Conservation (phyloP, 1,284 basidiomycete genomes). For the Athelia sp. region DNA sequence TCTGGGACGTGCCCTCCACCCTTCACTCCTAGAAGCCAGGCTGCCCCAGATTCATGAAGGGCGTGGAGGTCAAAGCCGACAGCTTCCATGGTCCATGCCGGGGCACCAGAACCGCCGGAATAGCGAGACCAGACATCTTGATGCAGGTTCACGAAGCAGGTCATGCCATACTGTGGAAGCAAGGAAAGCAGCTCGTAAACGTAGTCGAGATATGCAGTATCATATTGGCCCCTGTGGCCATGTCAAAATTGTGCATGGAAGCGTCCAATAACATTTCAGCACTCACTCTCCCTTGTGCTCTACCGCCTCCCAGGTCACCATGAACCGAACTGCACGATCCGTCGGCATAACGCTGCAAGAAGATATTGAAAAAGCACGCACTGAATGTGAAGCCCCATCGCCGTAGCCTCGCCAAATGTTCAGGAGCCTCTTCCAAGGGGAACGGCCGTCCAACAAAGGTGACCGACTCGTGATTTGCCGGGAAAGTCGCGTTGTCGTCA, state of each 20-base stretch:
- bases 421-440: conserved; percentile 75
- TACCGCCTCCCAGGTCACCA: conserved; percentile 95
- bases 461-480: conserved; percentile 52
- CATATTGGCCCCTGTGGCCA: conserved; percentile 72
- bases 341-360: no score
- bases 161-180: conserved; percentile 78
- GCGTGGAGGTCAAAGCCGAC: conserved; percentile 76
- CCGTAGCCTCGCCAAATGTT: conserved; percentile 75
- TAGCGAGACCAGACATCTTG: conserved; percentile 97
- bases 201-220: conserved; percentile 81
- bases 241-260: background rate
- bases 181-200: conserved; percentile 68
- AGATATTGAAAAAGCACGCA: conserved; percentile 44
- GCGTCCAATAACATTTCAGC: background rate
- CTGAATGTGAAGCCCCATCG: conserved; percentile 86
- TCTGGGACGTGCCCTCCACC: conserved; percentile 66
- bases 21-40: conserved; percentile 77
- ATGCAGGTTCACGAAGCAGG: conserved; percentile 79
- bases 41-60: conserved; percentile 77
- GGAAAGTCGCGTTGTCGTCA: conserved; percentile 59
- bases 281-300: conserved; percentile 88
- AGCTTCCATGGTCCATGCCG: conserved; percentile 84
- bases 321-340: conserved; percentile 72
- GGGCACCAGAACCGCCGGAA: conserved; percentile 88
- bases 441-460: conserved; percentile 85